Evolutionary conservation across 306 rosid genomes (phyloP).

Genomic region (Inga laurina): DNA sequence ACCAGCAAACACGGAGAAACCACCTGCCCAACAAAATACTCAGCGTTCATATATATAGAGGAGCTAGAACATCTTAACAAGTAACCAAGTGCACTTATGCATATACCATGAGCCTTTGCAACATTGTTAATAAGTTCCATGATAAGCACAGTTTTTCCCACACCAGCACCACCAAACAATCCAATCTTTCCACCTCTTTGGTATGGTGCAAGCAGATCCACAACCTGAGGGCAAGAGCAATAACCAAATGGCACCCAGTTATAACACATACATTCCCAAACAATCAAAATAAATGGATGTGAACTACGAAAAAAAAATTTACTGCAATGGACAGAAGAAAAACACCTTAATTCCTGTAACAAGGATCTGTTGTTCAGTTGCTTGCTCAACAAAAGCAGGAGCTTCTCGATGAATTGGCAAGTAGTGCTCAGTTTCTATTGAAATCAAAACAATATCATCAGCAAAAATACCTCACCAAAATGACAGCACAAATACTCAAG

Average conservation of each 20-base stretch:
- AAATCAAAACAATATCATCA: conserved; percentile 23
- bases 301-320: not conserved
- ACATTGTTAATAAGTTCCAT: conserved; percentile 99
- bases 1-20: conserved; percentile 99
- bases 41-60: not conserved
- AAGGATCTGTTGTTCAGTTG: conserved; percentile 91
- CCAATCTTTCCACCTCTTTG: conserved; percentile 99
- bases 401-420: conserved; percentile 99
- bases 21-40: conserved; percentile 58
- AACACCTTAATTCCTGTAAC: conserved; percentile 90
- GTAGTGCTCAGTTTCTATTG: conserved; percentile 77
- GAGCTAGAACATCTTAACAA: not conserved
- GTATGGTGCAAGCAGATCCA: conserved; percentile 96
- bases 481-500: not conserved
- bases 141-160: conserved; percentile 96
- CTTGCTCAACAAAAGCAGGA: conserved; percentile 95
- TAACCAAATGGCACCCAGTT: not conserved
- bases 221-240: conserved; percentile 57
- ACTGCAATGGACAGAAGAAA: not conserved
- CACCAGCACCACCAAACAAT: conserved; percentile 99
- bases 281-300: not conserved
- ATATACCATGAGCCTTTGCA: conserved; percentile 95
- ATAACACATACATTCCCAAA: not conserved
- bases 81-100: not conserved
- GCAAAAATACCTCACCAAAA: not conserved